Evolutionary conservation across 2,329 filamentous ascomycete genomes (phyloP).

Genomic region (Xylogone sp.): DNA sequence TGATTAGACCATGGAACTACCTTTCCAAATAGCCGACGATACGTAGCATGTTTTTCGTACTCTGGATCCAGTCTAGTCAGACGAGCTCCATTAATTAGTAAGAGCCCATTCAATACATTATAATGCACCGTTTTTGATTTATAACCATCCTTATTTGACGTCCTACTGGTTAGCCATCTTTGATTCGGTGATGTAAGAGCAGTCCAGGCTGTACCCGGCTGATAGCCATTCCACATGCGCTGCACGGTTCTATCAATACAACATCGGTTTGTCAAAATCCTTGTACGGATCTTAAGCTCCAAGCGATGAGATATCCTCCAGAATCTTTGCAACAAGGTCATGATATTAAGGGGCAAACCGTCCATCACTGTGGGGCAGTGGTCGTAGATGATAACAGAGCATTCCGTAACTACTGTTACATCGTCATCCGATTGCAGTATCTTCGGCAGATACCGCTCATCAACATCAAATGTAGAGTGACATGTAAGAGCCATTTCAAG

Average conservation of each 20-base stretch:
- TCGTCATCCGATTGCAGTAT: slow-evolving; percentile 24
- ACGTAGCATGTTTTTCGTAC: slow-evolving; percentile 39
- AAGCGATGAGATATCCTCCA: slow-evolving; percentile 11
- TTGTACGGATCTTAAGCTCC: slow-evolving; percentile 13
- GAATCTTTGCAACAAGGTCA: slow-evolving; percentile 9
- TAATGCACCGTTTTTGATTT: slow-evolving; percentile 34
- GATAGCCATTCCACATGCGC: slow-evolving; percentile 25
- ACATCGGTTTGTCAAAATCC: slow-evolving; percentile 11
- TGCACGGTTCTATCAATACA: slow-evolving; percentile 22
- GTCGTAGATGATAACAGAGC: slow-evolving; percentile 34
- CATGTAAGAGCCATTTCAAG: slow-evolving; percentile 40
- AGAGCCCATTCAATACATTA: slow-evolving; percentile 46
- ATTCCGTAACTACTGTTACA: slow-evolving; percentile 32
- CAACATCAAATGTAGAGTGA: slow-evolving; percentile 40
- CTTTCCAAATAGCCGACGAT: slow-evolving; percentile 39
- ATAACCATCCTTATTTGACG: slow-evolving; percentile 3
- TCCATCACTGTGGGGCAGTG: slow-evolving; percentile 35
- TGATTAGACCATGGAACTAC: slow-evolving; percentile 24
- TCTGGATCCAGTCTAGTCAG: slow-evolving; percentile 40
- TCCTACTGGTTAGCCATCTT: slow-evolving; percentile 30
- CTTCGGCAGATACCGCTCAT: slow-evolving; percentile 23
- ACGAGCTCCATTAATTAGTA: slow-evolving; percentile 49
- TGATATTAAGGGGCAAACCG: slow-evolving; percentile 30
- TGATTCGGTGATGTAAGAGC: slow-evolving; percentile 20
- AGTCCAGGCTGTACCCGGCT: slow-evolving; percentile 20